A percentile compares a stretch with the other conserved stretches of the same genome.
These are phyloP conservation scores for Taphrina pruni DNA, from an alignment of 1,139 yeast species.

Conservation along the genomic window DNA sequence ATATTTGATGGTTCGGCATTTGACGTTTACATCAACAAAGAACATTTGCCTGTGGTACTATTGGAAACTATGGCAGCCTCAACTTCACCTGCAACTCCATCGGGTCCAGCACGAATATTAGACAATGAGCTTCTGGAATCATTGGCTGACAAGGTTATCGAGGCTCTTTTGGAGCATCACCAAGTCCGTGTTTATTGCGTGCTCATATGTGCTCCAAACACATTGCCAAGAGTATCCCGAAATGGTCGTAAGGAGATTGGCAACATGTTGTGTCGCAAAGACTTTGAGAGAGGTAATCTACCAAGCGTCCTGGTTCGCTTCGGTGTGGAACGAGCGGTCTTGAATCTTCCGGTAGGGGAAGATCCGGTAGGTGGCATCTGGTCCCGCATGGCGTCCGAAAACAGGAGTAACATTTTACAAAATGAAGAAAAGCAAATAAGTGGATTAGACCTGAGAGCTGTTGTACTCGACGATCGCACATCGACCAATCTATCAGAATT, in stretches of 20 bases:
- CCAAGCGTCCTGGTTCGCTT: slow-evolving; percentile 82
- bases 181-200: slow-evolving; percentile 81
- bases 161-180: slow-evolving; percentile 71
- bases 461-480: slow-evolving; percentile 76
- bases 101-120: slow-evolving; percentile 53
- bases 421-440: slow-evolving; percentile 68
- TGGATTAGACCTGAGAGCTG: slow-evolving; percentile 76
- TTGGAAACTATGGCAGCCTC: slow-evolving; percentile 80
- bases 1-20: slow-evolving; percentile 73
- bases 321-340: slow-evolving; percentile 68
- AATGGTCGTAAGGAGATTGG: slow-evolving; percentile 92
- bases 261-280: slow-evolving; percentile 84
- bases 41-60: slow-evolving; percentile 82
- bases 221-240: slow-evolving; percentile 80
- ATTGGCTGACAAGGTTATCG: slow-evolving; percentile 61
- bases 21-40: slow-evolving; percentile 82
- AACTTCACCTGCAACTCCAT: slow-evolving; percentile 51
- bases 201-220: slow-evolving; percentile 76
- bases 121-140: slow-evolving; percentile 69
- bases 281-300: slow-evolving; percentile 76
- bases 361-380: slow-evolving; percentile 84
- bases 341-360: slow-evolving; percentile 71
- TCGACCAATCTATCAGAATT: slow-evolving; percentile 76
- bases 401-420: slow-evolving; percentile 61
- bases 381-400: slow-evolving; percentile 71